phyloP scores from a whole-genome alignment of 352 stramenopile genomes.

The Globisporangium orthogonon region DNA sequence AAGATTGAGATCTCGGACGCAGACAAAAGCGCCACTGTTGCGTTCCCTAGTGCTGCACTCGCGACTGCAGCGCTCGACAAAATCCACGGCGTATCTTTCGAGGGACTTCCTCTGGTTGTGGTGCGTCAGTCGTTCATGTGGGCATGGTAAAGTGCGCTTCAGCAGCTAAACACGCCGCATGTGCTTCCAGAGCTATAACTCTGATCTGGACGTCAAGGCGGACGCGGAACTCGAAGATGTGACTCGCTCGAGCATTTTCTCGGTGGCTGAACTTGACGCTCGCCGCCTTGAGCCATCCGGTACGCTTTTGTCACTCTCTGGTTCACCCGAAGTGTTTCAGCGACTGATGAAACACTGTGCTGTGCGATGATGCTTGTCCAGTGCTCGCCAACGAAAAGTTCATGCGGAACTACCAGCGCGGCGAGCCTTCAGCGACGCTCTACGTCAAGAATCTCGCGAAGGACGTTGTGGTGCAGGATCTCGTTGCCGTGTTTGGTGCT shows the following conservation, averaged over 20 bases:
- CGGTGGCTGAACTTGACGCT: conserved; percentile 4
- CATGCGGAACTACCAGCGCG: conserved; percentile 65
- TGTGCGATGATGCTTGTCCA: conserved; percentile 1
- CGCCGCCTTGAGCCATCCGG: conserved; percentile 7
- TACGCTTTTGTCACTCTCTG: not conserved
- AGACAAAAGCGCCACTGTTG: conserved; percentile 8
- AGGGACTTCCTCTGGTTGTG: conserved; percentile 39
- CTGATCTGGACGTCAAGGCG: not conserved
- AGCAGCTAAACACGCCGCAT: too few relatives aligned
- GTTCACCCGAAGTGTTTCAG: too few relatives aligned
- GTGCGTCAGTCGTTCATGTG: conserved; percentile 16
- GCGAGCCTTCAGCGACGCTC: conserved; percentile 42
- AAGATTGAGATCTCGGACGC: conserved; percentile 7
- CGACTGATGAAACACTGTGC: not conserved
- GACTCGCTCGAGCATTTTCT: not conserved
- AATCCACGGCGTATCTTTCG: conserved; percentile 45
- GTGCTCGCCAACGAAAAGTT: conserved; percentile 37
- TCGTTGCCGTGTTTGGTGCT: conserved; percentile 43
- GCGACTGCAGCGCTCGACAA: conserved; percentile 34
- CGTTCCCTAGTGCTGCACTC: conserved; percentile 21
- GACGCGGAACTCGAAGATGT: not conserved
- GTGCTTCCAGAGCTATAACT: not conserved
- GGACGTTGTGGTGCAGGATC: conserved; percentile 31
- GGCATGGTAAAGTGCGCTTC: not conserved
- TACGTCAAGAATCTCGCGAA: conserved; percentile 84